Evolutionary conservation across 2,329 filamentous ascomycete species (phyloP).

Genomic region (Fusarium anthophilum): DNA sequence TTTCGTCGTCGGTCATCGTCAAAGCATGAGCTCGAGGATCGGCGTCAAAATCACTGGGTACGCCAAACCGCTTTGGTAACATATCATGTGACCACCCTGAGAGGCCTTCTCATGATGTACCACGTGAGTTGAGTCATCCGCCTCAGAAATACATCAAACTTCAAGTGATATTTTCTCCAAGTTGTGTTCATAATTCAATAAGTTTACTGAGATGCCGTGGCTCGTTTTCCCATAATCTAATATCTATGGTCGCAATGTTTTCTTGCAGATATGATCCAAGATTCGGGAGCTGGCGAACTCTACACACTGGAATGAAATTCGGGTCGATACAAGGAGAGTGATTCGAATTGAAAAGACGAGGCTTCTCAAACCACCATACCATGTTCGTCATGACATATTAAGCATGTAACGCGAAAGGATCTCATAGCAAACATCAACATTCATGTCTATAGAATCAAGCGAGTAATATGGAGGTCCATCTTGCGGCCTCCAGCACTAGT

Average conservation of each 20-base stretch:
- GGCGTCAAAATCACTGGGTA: conserved; percentile 28
- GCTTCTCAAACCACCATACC: background rate
- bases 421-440: conserved; percentile 34
- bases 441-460: conserved; percentile 48
- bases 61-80: conserved; percentile 19
- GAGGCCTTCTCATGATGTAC: background rate
- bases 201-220: background rate
- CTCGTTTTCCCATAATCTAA: background rate
- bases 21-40: conserved; percentile 16
- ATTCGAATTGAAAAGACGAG: background rate
- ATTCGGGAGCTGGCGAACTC: background rate
- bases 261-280: background rate
- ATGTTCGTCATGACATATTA: background rate
- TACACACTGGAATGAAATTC: background rate
- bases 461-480: conserved; percentile 47
- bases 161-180: background rate
- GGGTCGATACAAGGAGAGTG: background rate
- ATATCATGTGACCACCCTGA: conserved; percentile 1
- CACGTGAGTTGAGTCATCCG: background rate
- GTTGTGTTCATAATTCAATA: background rate
- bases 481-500: conserved; percentile 48
- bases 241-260: background rate
- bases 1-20: conserved; percentile 23
- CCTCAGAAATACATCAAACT: background rate
- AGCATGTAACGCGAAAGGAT: background rate